These are phyloP conservation scores for Taphrina sp. DNA, from an alignment of 1,139 yeast species.

Conservation along the genomic window DNA sequence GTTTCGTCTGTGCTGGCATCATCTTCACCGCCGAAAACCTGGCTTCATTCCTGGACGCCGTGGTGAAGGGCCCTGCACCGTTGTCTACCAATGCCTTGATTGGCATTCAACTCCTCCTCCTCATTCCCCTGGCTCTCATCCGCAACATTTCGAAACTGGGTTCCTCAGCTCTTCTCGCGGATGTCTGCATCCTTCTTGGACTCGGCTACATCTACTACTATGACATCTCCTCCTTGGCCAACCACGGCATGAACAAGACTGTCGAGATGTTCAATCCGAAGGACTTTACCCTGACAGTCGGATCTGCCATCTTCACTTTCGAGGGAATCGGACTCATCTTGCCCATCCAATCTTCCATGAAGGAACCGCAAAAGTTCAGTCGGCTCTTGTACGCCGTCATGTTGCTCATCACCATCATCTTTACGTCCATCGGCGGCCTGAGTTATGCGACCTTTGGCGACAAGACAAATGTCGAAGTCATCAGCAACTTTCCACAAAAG, in stretches of 20 bases:
- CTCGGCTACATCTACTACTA: conserved; percentile 73
- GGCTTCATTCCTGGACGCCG: conserved; percentile 54
- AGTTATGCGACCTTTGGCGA: conserved; percentile 86
- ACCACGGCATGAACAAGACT: conserved; percentile 55
- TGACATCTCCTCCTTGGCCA: conserved; percentile 57
- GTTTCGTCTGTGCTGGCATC: conserved; percentile 90
- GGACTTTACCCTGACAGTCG: conserved; percentile 44
- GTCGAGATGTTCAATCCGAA: conserved; percentile 62
- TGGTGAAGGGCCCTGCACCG: conserved; percentile 38
- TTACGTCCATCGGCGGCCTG: conserved; percentile 72
- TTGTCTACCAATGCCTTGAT: conserved; percentile 34
- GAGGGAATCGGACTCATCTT: conserved; percentile 93
- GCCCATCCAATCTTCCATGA: conserved; percentile 95
- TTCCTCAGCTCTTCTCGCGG: conserved; percentile 86
- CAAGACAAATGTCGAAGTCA: conserved; percentile 75
- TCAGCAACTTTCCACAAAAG: conserved; percentile 80
- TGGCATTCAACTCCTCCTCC: conserved; percentile 61
- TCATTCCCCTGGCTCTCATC: conserved; percentile 78
- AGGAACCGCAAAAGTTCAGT: conserved; percentile 70
- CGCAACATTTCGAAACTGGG: conserved; percentile 86
- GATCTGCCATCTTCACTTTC: conserved; percentile 89
- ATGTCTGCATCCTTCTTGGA: conserved; percentile 81
- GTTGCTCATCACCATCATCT: conserved; percentile 68
- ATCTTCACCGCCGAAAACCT: conserved; percentile 89
- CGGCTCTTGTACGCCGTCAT: conserved; percentile 69